These are phyloP conservation scores for Capronia coronata DNA, from an alignment of 2,329 filamentous ascomycete species.

Conservation along the genomic window DNA sequence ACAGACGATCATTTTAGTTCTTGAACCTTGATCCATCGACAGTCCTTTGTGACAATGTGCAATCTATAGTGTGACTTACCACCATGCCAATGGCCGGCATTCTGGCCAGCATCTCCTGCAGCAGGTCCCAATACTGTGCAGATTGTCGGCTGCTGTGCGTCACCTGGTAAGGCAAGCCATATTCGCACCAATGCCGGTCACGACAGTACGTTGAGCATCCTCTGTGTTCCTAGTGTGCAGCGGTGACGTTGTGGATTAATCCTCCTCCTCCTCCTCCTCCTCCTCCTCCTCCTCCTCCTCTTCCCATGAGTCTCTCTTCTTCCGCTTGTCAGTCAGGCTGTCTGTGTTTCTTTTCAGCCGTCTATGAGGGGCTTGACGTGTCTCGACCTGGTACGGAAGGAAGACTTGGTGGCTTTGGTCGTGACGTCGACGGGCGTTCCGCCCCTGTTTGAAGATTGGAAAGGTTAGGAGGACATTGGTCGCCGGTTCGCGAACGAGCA, in stretches of 20 bases:
- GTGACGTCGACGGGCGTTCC: not conserved
- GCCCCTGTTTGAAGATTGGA: not conserved
- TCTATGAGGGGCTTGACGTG: not conserved
- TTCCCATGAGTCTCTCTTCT: too few relatives aligned
- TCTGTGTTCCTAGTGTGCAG: not conserved
- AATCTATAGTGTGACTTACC: not conserved
- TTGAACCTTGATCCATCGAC: conserved; percentile 1
- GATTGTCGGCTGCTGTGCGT: conserved; percentile 3
- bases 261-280: not conserved
- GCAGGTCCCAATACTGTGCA: too few relatives aligned
- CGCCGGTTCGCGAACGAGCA: not conserved
- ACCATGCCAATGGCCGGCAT: not conserved
- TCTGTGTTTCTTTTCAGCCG: not conserved
- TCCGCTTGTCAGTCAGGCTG: not conserved
- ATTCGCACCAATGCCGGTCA: not conserved
- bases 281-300: too few relatives aligned
- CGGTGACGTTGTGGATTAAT: not conserved
- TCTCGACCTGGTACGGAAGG: not conserved
- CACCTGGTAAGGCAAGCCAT: conserved; percentile 2
- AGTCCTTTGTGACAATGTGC: conserved; percentile 5
- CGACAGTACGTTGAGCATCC: not conserved
- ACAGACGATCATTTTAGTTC: not conserved
- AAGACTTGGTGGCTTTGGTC: not conserved
- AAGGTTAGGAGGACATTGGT: not conserved
- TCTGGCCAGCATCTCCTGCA: not conserved